Conservation (phyloP, 1,284 basidiomycete genomes). For the Vanrija sp. region DNA sequence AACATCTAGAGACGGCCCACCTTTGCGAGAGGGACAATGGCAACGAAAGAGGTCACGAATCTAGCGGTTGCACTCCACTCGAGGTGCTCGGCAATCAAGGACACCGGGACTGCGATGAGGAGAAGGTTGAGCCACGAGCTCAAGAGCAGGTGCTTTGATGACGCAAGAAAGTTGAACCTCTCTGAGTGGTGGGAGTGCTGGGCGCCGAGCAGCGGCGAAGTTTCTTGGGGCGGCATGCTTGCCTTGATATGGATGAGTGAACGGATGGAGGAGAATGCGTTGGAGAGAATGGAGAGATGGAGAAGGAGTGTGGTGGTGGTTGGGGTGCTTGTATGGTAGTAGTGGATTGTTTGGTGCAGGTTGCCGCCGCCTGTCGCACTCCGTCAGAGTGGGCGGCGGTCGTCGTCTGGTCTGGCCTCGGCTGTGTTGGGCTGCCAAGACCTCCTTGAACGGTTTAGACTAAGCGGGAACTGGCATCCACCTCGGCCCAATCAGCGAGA, state of each 20-base stretch:
- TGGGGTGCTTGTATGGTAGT: background rate
- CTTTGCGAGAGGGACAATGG: conserved; percentile 82
- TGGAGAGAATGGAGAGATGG: background rate
- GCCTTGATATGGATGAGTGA: background rate
- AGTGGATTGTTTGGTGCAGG: too few species aligned
- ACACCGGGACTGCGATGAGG: conserved; percentile 70
- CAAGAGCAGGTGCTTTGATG: conserved; percentile 63
- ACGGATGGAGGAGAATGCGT: background rate
- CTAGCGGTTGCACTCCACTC: conserved; percentile 73
- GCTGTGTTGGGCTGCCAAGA: too few species aligned
- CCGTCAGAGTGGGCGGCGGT: background rate
- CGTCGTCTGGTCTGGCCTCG: too few species aligned
- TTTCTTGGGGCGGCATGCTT: conserved; percentile 24
- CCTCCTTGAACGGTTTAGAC: too few species aligned
- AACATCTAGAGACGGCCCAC: conserved; percentile 44
- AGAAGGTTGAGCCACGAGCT: conserved; percentile 72
- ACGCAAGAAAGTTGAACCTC: conserved; percentile 48
- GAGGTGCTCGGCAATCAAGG: conserved; percentile 51
- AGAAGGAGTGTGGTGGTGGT: background rate
- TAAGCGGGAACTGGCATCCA: too few species aligned
- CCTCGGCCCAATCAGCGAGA: too few species aligned
- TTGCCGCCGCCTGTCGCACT: background rate
- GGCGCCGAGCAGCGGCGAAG: conserved; percentile 17
- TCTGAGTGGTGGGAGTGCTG: background rate
- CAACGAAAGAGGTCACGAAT: conserved; percentile 78